Conservation (phyloP, 164 flowering plant genomes). For the Hamamelis virginiana region DNA sequence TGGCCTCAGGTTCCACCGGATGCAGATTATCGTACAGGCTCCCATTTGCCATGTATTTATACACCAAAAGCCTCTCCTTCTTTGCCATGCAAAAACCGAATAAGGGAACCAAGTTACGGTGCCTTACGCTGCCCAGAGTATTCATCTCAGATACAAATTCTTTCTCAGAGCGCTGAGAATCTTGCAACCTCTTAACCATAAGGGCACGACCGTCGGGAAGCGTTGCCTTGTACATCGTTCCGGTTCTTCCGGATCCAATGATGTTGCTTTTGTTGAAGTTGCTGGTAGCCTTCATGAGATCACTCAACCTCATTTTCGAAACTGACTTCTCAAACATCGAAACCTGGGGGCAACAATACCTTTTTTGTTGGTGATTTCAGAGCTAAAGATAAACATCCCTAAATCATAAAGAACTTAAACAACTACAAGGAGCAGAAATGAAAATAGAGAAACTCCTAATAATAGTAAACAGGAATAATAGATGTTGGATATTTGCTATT, state of each 20-base stretch:
- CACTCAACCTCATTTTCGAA: slow-evolving; percentile 58
- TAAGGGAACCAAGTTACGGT: slow-evolving; percentile 61
- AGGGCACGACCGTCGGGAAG: slow-evolving; percentile 48
- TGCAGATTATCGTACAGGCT: slow-evolving; percentile 54
- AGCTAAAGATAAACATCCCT: not conserved
- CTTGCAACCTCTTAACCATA: slow-evolving; percentile 64
- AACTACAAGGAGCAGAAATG: not conserved
- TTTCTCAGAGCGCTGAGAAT: slow-evolving; percentile 58
- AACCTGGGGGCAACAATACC: slow-evolving; percentile 38
- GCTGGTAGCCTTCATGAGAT: slow-evolving; percentile 76
- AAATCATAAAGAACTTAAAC: not conserved
- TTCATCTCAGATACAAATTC: slow-evolving; percentile 64
- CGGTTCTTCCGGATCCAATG: slow-evolving; percentile 65
- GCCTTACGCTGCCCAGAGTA: slow-evolving; percentile 57
- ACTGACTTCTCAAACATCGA: slow-evolving; percentile 70
- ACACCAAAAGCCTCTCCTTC: slow-evolving; percentile 61
- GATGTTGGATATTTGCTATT: too few species aligned
- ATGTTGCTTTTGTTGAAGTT: slow-evolving; percentile 53
- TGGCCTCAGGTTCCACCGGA: slow-evolving; percentile 20
- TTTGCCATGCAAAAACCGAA: slow-evolving; percentile 62
- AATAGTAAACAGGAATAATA: not conserved
- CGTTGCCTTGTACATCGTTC: slow-evolving; percentile 56
- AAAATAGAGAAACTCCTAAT: not conserved
- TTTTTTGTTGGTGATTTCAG: not conserved
- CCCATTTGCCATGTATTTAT: slow-evolving; percentile 58